A percentile compares a stretch with the other conserved stretches of the same genome.
phyloP scores from a whole-genome alignment of 1,284 basidiomycete genomes.

The Ceratobasidium sp. region DNA sequence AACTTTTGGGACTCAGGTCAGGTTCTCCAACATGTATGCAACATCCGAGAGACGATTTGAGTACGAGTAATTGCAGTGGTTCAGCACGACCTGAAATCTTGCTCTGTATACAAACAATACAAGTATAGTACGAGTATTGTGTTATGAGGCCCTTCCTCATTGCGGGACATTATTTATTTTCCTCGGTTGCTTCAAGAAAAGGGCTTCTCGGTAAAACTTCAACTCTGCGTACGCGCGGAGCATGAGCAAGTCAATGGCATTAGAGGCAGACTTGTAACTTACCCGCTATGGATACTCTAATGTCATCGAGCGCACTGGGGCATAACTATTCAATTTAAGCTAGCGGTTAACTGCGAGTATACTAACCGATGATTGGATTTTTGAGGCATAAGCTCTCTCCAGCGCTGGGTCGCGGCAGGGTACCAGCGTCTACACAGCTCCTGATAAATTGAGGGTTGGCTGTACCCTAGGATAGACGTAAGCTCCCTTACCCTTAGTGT shows the following conservation, averaged over 20 bases:
- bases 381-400: background rate
- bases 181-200: background rate
- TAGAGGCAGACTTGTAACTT: background rate
- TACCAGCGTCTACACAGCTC: slow-evolving; percentile 33
- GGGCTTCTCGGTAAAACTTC: slow-evolving; percentile 38
- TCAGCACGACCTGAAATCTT: background rate
- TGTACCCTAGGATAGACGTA: background rate
- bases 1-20: background rate
- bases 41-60: no score
- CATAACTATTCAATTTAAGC: background rate
- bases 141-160: background rate
- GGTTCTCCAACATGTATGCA: no score
- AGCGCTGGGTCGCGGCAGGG: background rate
- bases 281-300: slow-evolving; percentile 25
- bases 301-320: slow-evolving; percentile 25
- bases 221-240: slow-evolving; percentile 27
- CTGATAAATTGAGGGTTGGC: background rate
- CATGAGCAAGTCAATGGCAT: background rate
- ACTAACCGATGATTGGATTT: slow-evolving; percentile 13
- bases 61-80: no score
- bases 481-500: background rate
- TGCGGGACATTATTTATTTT: background rate
- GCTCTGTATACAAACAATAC: background rate
- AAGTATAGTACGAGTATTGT: background rate
- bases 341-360: no score